Base-by-base conservation (phyloP, 2,329 filamentous ascomycete genomes). In the Cryphonectria japonica region DNA sequence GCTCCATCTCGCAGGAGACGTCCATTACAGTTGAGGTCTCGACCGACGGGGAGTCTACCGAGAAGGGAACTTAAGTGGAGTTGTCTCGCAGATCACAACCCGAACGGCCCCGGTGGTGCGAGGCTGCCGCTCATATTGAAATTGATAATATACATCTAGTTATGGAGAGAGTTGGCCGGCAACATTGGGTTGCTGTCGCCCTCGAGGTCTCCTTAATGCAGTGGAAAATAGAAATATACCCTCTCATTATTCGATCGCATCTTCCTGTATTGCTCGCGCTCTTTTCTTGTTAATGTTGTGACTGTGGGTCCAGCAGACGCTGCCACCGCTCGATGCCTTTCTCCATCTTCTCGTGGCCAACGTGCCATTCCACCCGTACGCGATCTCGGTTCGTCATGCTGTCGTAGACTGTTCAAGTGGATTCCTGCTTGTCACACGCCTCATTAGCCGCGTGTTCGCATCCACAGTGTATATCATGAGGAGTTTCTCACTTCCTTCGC, bases 1-100 rank as follows among this genome's bases (percentile, higher is more conserved):
- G 71, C 29, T 72, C 71, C 37, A 72, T 72, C 39, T 72, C 71
- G 14, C 66, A 69, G 54, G 68, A 67, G 54, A 72, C 71, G 54
- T 70, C 67, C 19, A 71, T 72, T 8, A 71, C 66, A 7, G 69
- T 72, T 26, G 71, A 72, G 46, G 29, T 71, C 13, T 43, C 46
- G 39, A 37, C 67, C 11, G 43, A 41, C 13, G 67, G n/a, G n/a
- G 50, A 29, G n/a, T 11, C 34, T 9, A 43, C 32, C 19, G 34
- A 6, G n/a, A 41, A 43, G 9, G 16, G 22, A 9, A 26, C 37
- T 1, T 29, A 19, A 2, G n/a, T 1, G 3, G 46, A 37, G n/a
- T 16, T 57, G 1, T 29, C 22, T 14, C 14, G 22, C 37, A 29
- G 34, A 26, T 13, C 11, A 26, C 61, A 8, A 46, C 26, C 26